Percentiles rank a stretch among this genome's conserved stretches.
phyloP scores from a whole-genome alignment of 192 early-diverging fungal genomes.

The Diversispora epigaea region DNA sequence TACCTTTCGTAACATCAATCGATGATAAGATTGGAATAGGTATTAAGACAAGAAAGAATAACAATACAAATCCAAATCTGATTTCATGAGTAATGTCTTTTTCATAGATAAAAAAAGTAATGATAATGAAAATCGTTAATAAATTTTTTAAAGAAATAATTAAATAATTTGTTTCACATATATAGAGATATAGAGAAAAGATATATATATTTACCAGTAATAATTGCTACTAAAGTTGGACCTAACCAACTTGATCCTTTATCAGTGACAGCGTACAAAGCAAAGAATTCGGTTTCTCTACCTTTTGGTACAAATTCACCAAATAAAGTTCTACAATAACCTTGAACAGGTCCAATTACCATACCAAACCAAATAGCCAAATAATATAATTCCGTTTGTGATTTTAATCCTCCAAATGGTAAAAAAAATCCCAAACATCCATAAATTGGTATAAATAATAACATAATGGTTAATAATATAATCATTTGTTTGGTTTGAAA shows the following conservation, averaged over 20 bases:
- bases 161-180: too few relatives aligned
- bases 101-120: background rate
- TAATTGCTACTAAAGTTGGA: constrained; percentile 59
- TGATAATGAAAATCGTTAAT: background rate
- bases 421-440: constrained; percentile 42
- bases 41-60: constrained; percentile 45
- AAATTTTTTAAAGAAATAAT: too few relatives aligned
- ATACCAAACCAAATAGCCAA: constrained; percentile 44
- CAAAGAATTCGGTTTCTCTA: constrained; percentile 65
- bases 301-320: constrained; percentile 60
- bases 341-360: constrained; percentile 44
- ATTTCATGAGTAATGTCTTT: constrained; percentile 48
- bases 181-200: background rate
- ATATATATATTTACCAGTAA: constrained; percentile 34
- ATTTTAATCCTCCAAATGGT: constrained; percentile 37
- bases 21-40: constrained; percentile 52
- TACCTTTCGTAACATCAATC: constrained; percentile 53
- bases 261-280: constrained; percentile 64
- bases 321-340: constrained; percentile 58
- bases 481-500: constrained; percentile 47
- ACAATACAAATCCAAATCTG: constrained; percentile 52
- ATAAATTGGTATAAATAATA: constrained; percentile 45
- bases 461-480: constrained; percentile 39
- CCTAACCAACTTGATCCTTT: constrained; percentile 69
- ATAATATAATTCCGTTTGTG: constrained; percentile 38